Percentiles rank a stretch among this genome's conserved stretches.
Conservation (phyloP, 169 alveolate species). For the Cryptosporidium viatorum region DNA sequence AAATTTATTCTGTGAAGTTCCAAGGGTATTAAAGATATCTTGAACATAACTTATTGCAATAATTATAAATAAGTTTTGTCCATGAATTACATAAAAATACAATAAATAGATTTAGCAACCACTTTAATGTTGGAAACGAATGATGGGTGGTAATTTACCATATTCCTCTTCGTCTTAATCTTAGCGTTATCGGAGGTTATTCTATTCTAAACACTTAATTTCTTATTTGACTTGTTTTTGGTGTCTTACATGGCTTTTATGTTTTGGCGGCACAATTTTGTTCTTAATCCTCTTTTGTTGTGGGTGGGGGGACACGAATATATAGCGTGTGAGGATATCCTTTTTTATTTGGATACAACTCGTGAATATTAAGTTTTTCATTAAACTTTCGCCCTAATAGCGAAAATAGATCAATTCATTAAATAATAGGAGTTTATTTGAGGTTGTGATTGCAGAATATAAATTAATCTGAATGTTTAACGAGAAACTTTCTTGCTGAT, state of each 20-base stretch:
- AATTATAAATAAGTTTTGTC: conserved; percentile 14
- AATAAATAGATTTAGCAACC: conserved; percentile 4
- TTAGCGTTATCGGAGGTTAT: neutral
- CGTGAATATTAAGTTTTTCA: neutral
- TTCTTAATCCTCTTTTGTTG: neutral
- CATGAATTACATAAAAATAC: neutral
- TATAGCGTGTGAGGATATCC: neutral
- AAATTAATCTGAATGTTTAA: neutral
- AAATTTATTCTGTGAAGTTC: neutral
- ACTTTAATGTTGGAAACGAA: conserved; percentile 5
- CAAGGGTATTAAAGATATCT: neutral
- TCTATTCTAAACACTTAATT: neutral
- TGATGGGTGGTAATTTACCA: conserved; percentile 28
- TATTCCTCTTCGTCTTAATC: conserved; percentile 19
- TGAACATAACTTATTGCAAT: conserved; percentile 1
- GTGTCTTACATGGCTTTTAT: neutral
- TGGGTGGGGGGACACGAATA: neutral
- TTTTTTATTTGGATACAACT: neutral
- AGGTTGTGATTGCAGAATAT: neutral
- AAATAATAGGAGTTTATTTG: neutral
- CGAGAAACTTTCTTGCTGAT: neutral
- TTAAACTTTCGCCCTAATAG: neutral
- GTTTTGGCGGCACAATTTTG: neutral
- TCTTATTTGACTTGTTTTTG: neutral
- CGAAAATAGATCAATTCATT: neutral